These are phyloP conservation scores for Phaeotremella skinneri DNA, from an alignment of 768 basidiomycete species.

Conservation along the genomic window DNA sequence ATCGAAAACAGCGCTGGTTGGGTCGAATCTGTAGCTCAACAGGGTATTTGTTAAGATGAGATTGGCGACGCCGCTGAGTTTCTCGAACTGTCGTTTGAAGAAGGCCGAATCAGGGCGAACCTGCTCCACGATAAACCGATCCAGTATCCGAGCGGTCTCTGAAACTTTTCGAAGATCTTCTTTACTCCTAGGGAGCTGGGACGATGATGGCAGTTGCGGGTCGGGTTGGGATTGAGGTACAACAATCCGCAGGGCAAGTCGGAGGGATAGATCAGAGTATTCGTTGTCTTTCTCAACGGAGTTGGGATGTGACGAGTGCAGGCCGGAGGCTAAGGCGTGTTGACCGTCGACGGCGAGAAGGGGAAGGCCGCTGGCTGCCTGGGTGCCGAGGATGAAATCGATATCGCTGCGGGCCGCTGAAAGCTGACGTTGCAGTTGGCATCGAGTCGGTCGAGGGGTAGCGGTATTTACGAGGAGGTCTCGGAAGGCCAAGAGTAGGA, in stretches of 20 bases:
- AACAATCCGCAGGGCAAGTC: constrained; percentile 19
- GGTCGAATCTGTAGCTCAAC: constrained; percentile 18
- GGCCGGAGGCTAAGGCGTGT: constrained; percentile 1
- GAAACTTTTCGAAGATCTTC: constrained; percentile 5
- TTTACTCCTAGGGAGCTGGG: not conserved
- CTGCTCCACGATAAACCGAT: constrained; percentile 6
- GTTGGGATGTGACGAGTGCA: constrained; percentile 39
- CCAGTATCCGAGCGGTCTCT: constrained; percentile 6
- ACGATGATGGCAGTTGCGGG: not conserved
- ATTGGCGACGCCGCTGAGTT: constrained; percentile 7
- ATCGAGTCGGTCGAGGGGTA: constrained; percentile 3
- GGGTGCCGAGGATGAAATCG: constrained; percentile 3
- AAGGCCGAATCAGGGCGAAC: constrained; percentile 10
- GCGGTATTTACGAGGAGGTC: constrained; percentile 56
- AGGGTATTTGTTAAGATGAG: constrained; percentile 13
- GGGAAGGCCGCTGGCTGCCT: not conserved
- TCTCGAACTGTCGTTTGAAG: not conserved
- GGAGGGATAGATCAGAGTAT: constrained; percentile 54
- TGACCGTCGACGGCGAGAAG: constrained; percentile 1
- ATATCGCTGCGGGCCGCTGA: constrained; percentile 13
- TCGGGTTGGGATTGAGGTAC: not conserved
- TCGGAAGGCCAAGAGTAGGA: constrained; percentile 76
- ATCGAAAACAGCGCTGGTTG: constrained; percentile 18
- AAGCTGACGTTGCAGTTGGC: not conserved
- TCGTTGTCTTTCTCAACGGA: constrained; percentile 16